Conservation (phyloP, 495 filamentous ascomycete species). For the Neurospora sp. region DNA sequence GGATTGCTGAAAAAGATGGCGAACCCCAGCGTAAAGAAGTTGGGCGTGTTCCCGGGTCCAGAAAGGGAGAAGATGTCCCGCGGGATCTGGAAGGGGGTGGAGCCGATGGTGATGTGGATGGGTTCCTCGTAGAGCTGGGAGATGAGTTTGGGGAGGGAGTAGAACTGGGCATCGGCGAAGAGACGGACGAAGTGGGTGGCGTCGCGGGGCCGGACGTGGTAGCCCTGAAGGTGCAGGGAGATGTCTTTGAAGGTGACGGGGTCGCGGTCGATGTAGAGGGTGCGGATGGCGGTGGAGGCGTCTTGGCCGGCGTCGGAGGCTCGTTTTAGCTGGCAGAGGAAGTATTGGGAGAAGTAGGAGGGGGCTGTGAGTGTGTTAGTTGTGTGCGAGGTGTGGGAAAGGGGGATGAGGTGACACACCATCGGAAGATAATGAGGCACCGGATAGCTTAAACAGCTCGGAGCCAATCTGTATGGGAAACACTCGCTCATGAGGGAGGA, state of each 20-base stretch:
- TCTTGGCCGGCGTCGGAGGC: conserved; percentile 49
- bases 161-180: conserved; percentile 95
- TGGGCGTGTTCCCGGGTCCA: conserved; percentile 71
- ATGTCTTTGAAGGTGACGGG: conserved; percentile 85
- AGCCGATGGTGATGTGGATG: conserved; percentile 84
- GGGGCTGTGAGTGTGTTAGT: conserved; percentile 52
- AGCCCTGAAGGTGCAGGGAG: conserved; percentile 84
- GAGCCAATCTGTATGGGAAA: conserved; percentile 93
- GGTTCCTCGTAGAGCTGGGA: conserved; percentile 90
- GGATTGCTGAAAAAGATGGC: conserved; percentile 78
- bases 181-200: conserved; percentile 79
- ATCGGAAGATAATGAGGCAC: conserved; percentile 92
- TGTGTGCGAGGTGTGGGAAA: background rate
- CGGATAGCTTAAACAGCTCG: conserved; percentile 83
- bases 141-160: conserved; percentile 79
- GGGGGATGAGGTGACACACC: conserved; percentile 45
- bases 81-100: conserved; percentile 77
- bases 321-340: conserved; percentile 66
- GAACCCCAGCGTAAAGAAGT: conserved; percentile 94
- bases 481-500: conserved; percentile 56
- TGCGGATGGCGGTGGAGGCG: conserved; percentile 38
- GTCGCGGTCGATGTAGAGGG: conserved; percentile 93
- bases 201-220: conserved; percentile 76
- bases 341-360: conserved; percentile 95
- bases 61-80: conserved; percentile 68